Conservation (phyloP, 192 early-diverging fungal genomes). For the Glomus cerebriforme region DNA sequence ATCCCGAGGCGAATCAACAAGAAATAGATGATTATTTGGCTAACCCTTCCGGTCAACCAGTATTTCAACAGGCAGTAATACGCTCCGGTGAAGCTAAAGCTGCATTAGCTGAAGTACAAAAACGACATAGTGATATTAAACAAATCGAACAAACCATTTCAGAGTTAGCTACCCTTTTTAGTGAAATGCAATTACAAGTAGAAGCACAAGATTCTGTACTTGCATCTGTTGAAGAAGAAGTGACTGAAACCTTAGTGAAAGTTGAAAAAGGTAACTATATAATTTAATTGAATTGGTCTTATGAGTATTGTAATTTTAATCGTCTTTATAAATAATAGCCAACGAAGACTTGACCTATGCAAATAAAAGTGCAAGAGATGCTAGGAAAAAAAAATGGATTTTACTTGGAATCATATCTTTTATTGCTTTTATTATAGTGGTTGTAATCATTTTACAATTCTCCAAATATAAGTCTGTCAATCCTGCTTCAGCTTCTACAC, state of each 20-base stretch:
- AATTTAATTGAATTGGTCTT: not conserved
- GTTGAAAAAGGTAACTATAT: conserved; percentile 45
- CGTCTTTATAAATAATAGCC: conserved; percentile 38
- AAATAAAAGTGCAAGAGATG: conserved; percentile 38
- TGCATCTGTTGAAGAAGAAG: conserved; percentile 68
- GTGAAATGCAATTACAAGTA: conserved; percentile 85
- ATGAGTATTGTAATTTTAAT: not conserved
- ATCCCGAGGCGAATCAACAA: conserved; percentile 73
- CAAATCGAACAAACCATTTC: conserved; percentile 85
- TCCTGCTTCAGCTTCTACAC: too few species aligned
- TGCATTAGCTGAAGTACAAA: conserved; percentile 81
- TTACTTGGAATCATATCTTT: conserved; percentile 45
- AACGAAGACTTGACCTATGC: conserved; percentile 61
- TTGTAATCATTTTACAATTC: conserved; percentile 34
- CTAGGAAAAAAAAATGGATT: conserved; percentile 63
- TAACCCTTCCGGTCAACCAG: conserved; percentile 32
- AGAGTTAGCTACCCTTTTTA: conserved; percentile 83
- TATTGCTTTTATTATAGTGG: conserved; percentile 46
- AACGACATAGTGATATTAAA: conserved; percentile 81
- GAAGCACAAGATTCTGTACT: conserved; percentile 74
- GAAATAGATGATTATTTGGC: conserved; percentile 77
- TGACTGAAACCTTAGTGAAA: conserved; percentile 61
- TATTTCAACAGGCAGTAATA: conserved; percentile 59
- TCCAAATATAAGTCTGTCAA: not conserved
- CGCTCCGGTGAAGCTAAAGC: conserved; percentile 66